These are phyloP conservation scores for Trifolium dubium DNA, from an alignment of 306 rosid genomes.

Conservation along the genomic window DNA sequence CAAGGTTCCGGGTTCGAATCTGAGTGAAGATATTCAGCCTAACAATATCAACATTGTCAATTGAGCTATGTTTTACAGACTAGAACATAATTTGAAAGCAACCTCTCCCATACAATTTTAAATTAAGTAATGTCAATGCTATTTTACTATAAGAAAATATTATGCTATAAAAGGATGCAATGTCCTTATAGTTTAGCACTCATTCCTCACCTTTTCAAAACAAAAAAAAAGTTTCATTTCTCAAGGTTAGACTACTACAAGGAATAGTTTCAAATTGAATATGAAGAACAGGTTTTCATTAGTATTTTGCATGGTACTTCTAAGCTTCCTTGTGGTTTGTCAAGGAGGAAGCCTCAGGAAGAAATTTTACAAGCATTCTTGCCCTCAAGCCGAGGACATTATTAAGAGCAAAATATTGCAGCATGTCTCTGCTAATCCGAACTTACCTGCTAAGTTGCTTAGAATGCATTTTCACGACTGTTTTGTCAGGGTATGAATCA, in stretches of 20 bases:
- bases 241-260: conserved; percentile 4
- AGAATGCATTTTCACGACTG: conserved; percentile 72
- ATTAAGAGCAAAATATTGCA: conserved; percentile 37
- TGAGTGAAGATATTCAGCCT: no score
- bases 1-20: no score
- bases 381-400: conserved; percentile 55
- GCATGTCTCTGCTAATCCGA: conserved; percentile 45
- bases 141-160: background rate
- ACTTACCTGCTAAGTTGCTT: conserved; percentile 60
- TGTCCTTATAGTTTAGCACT: background rate
- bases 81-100: conserved; percentile 9
- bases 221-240: conserved; percentile 18
- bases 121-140: conserved; percentile 2
- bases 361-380: conserved; percentile 50
- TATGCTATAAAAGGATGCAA: conserved; percentile 42
- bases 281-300: conserved; percentile 40
- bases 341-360: conserved; percentile 48
- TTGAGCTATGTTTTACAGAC: no score
- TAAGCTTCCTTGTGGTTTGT: conserved; percentile 45
- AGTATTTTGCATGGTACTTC: conserved; percentile 36
- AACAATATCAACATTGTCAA: no score
- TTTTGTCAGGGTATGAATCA: conserved; percentile 56
- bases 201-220: background rate
- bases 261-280: background rate
- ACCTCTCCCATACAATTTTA: background rate